Percentiles rank a stretch among this genome's conserved stretches.
Conservation (phyloP, 148 eudicot genomes). For the Bassia scoparia region DNA sequence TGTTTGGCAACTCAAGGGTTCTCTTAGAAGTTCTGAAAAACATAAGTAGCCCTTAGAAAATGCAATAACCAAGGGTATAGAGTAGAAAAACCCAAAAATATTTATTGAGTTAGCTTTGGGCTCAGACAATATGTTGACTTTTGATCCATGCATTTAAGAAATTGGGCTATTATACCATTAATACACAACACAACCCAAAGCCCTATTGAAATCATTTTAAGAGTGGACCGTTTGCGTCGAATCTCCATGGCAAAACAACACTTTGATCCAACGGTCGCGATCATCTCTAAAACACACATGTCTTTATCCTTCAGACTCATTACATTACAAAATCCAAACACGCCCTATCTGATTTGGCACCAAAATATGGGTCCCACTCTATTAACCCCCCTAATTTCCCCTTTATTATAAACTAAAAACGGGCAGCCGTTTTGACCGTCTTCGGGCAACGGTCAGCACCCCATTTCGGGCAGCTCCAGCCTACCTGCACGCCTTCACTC, state of each 20-base stretch:
- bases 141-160: too few relatives aligned
- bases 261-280: neutral
- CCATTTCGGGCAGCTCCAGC: slow-evolving; percentile 28
- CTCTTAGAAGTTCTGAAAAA: too few relatives aligned
- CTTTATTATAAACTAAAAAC: slow-evolving; percentile 2
- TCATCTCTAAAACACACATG: neutral
- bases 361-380: slow-evolving; percentile 3
- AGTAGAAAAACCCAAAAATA: too few relatives aligned
- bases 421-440: slow-evolving; percentile 41
- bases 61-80: too few relatives aligned
- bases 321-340: neutral
- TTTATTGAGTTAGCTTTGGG: too few relatives aligned
- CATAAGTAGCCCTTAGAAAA: too few relatives aligned
- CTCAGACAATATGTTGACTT: too few relatives aligned
- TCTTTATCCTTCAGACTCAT: neutral
- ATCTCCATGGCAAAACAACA: neutral
- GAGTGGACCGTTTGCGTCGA: slow-evolving; percentile 1
- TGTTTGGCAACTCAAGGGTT: too few relatives aligned
- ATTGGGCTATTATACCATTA: too few relatives aligned
- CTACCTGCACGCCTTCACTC: slow-evolving; percentile 33
- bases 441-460: slow-evolving; percentile 34
- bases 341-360: slow-evolving; percentile 15
- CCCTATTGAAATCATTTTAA: too few relatives aligned
- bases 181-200: too few relatives aligned
- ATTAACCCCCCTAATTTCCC: neutral